These are phyloP conservation scores for Aspergillus brasiliensis DNA, from an alignment of 2,329 filamentous ascomycete species.

Conservation along the genomic window DNA sequence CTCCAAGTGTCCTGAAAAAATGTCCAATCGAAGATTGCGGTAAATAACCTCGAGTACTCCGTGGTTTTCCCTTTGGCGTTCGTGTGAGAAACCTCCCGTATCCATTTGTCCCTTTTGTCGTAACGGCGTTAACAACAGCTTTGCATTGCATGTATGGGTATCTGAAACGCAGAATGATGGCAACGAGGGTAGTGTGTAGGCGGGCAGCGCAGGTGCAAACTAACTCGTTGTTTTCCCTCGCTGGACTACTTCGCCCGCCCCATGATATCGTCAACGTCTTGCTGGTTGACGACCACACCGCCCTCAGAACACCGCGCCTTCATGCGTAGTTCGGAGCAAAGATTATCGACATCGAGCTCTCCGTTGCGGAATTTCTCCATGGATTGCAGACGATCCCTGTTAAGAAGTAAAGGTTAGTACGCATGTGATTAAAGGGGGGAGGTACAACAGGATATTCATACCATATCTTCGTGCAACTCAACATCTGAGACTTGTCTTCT, in stretches of 20 bases:
- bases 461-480: conserved; percentile 93
- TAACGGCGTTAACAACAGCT: conserved; percentile 8
- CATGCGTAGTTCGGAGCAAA: conserved; percentile 89
- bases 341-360: conserved; percentile 88
- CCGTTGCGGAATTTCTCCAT: conserved; percentile 86
- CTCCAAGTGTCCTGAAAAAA: neutral
- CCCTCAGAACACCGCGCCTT: conserved; percentile 92
- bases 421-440: neutral
- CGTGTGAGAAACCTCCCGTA: neutral
- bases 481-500: conserved; percentile 63
- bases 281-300: conserved; percentile 85
- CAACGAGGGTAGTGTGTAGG: neutral
- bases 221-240: neutral
- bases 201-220: neutral
- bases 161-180: conserved; percentile 11
- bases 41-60: conserved; percentile 1
- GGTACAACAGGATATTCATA: conserved; percentile 52
- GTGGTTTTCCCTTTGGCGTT: neutral
- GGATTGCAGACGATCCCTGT: conserved; percentile 86
- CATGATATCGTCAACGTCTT: conserved; percentile 81
- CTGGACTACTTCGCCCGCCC: conserved; percentile 40
- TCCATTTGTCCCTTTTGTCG: conserved; percentile 3
- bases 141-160: conserved; percentile 6
- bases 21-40: neutral
- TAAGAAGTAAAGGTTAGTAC: conserved; percentile 1